Evolutionary conservation across 139 green algal genomes (phyloP).

Genomic region (Haematococcus sp.): DNA sequence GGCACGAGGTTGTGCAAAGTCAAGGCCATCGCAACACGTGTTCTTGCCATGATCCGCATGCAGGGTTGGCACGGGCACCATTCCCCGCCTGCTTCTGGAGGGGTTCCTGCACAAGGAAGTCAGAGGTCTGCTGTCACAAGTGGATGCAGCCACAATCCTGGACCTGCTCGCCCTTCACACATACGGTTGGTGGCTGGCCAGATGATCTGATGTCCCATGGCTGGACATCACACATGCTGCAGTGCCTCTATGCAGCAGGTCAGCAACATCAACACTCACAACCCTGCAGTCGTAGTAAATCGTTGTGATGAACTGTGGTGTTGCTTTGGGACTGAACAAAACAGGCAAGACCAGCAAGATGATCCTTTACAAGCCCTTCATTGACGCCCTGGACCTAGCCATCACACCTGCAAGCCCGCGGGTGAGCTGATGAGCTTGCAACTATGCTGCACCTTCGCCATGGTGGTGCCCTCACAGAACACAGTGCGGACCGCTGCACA

Average conservation of each 20-base stretch:
- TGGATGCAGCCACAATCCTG: constrained; percentile 47
- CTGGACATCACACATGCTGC: too few relatives aligned
- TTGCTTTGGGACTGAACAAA: too few relatives aligned
- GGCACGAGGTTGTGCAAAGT: too few relatives aligned
- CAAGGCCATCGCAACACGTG: too few relatives aligned
- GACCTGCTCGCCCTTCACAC: constrained; percentile 45
- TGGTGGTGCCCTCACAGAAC: not conserved
- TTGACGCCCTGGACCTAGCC: constrained; percentile 26
- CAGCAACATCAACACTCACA: too few relatives aligned
- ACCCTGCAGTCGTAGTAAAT: too few relatives aligned
- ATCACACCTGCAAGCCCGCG: not conserved
- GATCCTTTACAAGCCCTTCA: constrained; percentile 38
- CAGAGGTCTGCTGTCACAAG: constrained; percentile 22
- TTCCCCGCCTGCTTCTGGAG: constrained; percentile 45
- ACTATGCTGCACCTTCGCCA: not conserved
- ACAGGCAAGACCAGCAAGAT: constrained; percentile 40
- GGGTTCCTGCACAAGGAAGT: constrained; percentile 40
- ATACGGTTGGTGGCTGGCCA: constrained; percentile 22
- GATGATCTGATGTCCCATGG: too few relatives aligned
- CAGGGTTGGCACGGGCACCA: constrained; percentile 35
- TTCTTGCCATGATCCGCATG: too few relatives aligned
- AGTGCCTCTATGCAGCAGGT: too few relatives aligned
- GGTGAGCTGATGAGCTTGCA: not conserved
- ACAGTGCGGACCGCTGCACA: too few relatives aligned
- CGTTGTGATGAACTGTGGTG: too few relatives aligned